These are phyloP conservation scores for Acacia acuminata DNA, from an alignment of 306 rosid genomes.

Conservation along the genomic window DNA sequence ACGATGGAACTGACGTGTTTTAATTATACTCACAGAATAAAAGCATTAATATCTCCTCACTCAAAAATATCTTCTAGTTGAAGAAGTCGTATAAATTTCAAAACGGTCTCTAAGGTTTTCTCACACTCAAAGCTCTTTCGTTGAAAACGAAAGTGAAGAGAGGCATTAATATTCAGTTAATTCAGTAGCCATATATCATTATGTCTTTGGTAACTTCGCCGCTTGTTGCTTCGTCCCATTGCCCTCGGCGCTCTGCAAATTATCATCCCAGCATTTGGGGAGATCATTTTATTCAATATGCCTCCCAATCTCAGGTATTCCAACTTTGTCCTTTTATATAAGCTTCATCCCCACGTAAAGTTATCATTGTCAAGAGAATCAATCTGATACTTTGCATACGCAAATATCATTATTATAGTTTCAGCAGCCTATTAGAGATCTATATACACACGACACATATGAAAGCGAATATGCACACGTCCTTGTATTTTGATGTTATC, in stretches of 20 bases:
- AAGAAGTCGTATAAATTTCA: background rate
- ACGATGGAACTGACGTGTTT: no score
- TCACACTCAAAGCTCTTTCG: background rate
- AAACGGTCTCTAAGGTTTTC: background rate
- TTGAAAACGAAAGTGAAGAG: background rate
- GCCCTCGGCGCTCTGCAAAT: background rate
- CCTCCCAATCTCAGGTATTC: background rate
- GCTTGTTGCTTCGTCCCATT: background rate
- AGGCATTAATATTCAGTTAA: background rate
- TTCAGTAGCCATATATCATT: background rate
- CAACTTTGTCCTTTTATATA: background rate
- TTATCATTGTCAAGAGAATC: background rate
- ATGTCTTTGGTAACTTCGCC: constrained; percentile 4
- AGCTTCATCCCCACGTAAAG: background rate
- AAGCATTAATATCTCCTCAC: background rate
- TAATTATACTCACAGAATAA: no score
- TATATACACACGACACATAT: background rate
- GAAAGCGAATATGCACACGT: background rate
- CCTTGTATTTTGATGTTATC: background rate
- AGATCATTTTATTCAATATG: background rate
- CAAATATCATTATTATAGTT: no score
- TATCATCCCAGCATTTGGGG: background rate
- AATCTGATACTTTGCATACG: background rate
- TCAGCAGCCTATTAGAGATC: no score
- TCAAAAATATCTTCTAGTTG: background rate